phyloP scores from a whole-genome alignment of 208 protist species.

The Trypanosoma vivax region DNA sequence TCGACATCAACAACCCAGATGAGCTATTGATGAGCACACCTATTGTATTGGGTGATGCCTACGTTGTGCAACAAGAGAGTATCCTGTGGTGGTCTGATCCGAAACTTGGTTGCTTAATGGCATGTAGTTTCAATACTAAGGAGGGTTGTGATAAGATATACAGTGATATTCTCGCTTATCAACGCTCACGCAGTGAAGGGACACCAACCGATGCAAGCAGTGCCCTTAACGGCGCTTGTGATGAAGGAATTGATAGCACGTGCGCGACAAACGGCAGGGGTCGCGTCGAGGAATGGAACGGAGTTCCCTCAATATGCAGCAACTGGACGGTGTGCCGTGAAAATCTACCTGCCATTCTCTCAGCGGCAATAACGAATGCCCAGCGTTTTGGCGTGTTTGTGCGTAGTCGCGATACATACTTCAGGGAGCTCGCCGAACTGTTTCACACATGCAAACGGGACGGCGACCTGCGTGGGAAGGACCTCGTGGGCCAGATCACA shows the following conservation, averaged over 20 bases:
- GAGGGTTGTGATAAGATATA: conserved; percentile 56
- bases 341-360: conserved; percentile 52
- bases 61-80: conserved; percentile 58
- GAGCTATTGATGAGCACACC: conserved; percentile 65
- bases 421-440: conserved; percentile 44
- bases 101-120: conserved; percentile 47
- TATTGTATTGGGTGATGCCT: conserved; percentile 51
- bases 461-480: conserved; percentile 28
- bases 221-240: conserved; percentile 1
- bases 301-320: conserved; percentile 16
- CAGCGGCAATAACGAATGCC: conserved; percentile 35
- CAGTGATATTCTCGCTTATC: conserved; percentile 36
- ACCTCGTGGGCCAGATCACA: conserved; percentile 39
- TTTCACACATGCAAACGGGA: conserved; percentile 30
- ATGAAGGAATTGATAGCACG: conserved; percentile 6
- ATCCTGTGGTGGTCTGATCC: conserved; percentile 73
- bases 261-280: conserved; percentile 16
- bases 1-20: conserved; percentile 34
- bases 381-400: conserved; percentile 61
- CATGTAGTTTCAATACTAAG: conserved; percentile 63
- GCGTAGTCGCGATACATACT: conserved; percentile 31
- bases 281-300: not conserved
- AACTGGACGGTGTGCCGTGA: conserved; percentile 43
- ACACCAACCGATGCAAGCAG: conserved; percentile 1
- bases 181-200: conserved; percentile 15